Evolutionary conservation across 352 stramenopile species (phyloP).

Genomic region (Globisporangium polare): DNA sequence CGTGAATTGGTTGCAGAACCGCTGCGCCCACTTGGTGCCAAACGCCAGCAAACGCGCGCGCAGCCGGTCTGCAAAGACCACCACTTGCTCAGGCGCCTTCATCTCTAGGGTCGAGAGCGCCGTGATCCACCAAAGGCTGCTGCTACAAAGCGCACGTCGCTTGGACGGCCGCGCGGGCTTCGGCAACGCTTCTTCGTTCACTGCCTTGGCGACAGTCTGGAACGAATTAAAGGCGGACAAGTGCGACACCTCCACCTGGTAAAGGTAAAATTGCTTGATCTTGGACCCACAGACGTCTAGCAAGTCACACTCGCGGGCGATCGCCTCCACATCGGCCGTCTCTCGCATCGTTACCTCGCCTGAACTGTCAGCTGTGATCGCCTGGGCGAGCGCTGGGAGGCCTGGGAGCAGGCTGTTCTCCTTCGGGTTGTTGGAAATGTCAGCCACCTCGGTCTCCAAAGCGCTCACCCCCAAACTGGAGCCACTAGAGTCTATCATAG

Average conservation of each 20-base stretch:
- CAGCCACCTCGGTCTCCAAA: neutral
- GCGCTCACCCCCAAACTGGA: neutral
- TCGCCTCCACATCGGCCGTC: conserved; percentile 11
- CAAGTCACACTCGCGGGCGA: conserved; percentile 32
- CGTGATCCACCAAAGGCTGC: conserved; percentile 43
- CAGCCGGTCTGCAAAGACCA: conserved; percentile 35
- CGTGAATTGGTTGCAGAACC: conserved; percentile 47
- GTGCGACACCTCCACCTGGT: conserved; percentile 40
- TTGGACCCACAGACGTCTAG: conserved; percentile 27
- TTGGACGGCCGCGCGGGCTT: neutral
- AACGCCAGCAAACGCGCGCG: conserved; percentile 39
- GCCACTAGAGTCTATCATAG: neutral
- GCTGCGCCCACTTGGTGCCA: conserved; percentile 38
- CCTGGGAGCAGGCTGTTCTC: conserved; percentile 41
- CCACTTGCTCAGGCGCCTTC: conserved; percentile 14
- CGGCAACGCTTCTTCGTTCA: conserved; percentile 13
- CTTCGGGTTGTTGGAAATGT: conserved; percentile 29
- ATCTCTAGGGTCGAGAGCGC: conserved; percentile 34
- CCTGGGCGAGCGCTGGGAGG: conserved; percentile 25
- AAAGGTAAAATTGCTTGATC: conserved; percentile 43
- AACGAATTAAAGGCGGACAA: conserved; percentile 20
- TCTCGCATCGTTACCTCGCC: neutral
- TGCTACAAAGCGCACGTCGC: conserved; percentile 30
- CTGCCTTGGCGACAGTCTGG: conserved; percentile 1
- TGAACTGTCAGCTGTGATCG: conserved; percentile 20